phyloP scores from a whole-genome alignment of 345 rosid genomes.

The Angophora floribunda region DNA sequence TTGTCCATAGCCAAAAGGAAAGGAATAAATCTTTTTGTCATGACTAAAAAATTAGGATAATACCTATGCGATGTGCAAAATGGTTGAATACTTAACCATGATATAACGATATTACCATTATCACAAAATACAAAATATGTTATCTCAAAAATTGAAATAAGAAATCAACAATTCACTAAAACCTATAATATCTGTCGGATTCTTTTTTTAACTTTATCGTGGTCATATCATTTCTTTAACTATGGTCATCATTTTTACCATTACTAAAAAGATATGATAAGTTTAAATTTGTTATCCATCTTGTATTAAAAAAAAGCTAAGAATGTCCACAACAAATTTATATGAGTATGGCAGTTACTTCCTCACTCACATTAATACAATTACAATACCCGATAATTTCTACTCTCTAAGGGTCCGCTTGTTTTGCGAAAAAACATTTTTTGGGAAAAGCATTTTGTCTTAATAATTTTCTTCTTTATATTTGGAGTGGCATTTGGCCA shows the following conservation, averaged over 20 bases:
- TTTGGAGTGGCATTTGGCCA: not conserved
- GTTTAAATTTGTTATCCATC: not conserved
- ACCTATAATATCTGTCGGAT: not conserved
- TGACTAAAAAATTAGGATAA: not conserved
- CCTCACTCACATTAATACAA: not conserved
- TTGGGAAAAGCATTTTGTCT: not conserved
- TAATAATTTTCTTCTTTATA: no score
- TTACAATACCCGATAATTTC: not conserved
- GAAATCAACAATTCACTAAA: not conserved
- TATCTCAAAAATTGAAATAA: not conserved
- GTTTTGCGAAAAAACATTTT: accelerated
- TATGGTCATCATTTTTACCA: not conserved
- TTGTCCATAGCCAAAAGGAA: not conserved
- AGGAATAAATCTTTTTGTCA: not conserved
- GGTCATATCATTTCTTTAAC: not conserved
- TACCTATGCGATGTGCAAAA: not conserved
- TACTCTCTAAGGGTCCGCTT: not conserved
- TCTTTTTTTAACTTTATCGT: not conserved
- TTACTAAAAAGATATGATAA: no score
- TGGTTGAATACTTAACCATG: not conserved
- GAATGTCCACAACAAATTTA: not conserved
- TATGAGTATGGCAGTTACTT: not conserved
- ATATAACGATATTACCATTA: not conserved
- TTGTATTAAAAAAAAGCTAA: not conserved
- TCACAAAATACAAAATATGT: not conserved